Evolutionary conservation across 2,329 filamentous ascomycete species (phyloP), one percentile per base, ranked within the genome.

Genomic region (Exophiala bonariae): DNA sequence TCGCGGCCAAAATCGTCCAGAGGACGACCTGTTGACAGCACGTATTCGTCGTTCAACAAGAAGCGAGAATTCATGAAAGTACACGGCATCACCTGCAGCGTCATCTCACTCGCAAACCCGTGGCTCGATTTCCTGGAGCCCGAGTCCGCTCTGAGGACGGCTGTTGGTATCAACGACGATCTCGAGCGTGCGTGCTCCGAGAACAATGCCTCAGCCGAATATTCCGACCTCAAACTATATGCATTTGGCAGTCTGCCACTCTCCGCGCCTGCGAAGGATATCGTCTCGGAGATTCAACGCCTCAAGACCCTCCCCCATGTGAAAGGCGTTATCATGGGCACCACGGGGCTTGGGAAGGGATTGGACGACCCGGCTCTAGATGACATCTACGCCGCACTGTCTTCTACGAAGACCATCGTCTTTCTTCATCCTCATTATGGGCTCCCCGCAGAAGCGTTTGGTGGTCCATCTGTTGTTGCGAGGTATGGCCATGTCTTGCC

Each of bases 371-470:
- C 80, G 2, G 68, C 71, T 1, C 70, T 96, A 19, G 77, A 92
- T 28, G 82, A 86, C 0, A 77, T 96, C 9, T 88, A 89, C 67
- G 66, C 76, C 9, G 83, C 85, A 0, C 68, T 96, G 1, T 81
- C 88, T 33, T 76, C 79, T 32, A 79, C 80, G 0, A 66, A 74
- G 6, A 73, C 89, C 26, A 73, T 87, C 18, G 74, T 95, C 39
- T 96, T 96, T 70, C 67, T 96, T 41, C 91, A 96, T 67, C 91
- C 91, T 20, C 91, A 96, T 68, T 96, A 96, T 64, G 91, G 91
- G 1, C 78, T 96, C 2, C 90, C 89, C 0, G 79, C 80, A 49
- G 79, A 82, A 7, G 88, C 95, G 3, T 96, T 87, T 70, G 91
- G 91, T 0, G 91, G 91, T 0, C 80, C 87, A 0, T 75, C 85